A percentile compares a stretch with the other conserved stretches of the same genome.
Evolutionary conservation across 1,139 yeast genomes (phyloP).

Genomic region (Meyerozyma elateridarum): DNA sequence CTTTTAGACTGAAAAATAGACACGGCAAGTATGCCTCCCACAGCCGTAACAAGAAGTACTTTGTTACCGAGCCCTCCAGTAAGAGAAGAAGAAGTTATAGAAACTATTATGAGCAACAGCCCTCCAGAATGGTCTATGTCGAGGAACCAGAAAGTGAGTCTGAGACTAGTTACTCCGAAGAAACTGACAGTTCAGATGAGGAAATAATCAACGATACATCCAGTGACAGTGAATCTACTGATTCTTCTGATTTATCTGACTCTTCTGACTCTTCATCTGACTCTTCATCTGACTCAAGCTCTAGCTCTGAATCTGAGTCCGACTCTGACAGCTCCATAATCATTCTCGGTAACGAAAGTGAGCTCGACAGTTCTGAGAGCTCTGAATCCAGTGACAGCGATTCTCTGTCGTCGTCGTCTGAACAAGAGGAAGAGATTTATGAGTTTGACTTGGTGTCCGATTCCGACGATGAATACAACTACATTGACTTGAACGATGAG

Average conservation of each 20-base stretch:
- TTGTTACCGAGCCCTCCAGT: constrained; percentile 17
- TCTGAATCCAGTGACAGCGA: constrained; percentile 7
- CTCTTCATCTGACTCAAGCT: constrained; percentile 1
- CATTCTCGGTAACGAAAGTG: constrained; percentile 1
- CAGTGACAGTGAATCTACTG: background rate
- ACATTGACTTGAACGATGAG: constrained; percentile 35
- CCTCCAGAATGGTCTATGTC: constrained; percentile 30
- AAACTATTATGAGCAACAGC: constrained; percentile 31
- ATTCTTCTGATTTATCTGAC: background rate
- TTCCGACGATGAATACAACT: constrained; percentile 12
- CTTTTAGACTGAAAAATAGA: constrained; percentile 2
- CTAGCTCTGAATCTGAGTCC: constrained; percentile 6
- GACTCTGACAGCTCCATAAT: constrained; percentile 2
- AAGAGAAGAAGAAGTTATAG: constrained; percentile 20
- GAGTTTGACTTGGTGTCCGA: constrained; percentile 26
- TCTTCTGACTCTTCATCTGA: background rate
- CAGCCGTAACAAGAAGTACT: constrained; percentile 9
- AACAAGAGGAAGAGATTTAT: constrained; percentile 17
- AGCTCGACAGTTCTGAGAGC: constrained; percentile 7
- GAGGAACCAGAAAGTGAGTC: constrained; percentile 36
- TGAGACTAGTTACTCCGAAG: constrained; percentile 10
- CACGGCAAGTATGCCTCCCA: constrained; percentile 1
- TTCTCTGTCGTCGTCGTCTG: constrained; percentile 11
- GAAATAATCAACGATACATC: background rate
- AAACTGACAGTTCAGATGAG: constrained; percentile 4